Evolutionary conservation across 768 basidiomycete genomes (phyloP), one percentile per base, ranked within the genome.

Genomic region (Termitomyces sp.): DNA sequence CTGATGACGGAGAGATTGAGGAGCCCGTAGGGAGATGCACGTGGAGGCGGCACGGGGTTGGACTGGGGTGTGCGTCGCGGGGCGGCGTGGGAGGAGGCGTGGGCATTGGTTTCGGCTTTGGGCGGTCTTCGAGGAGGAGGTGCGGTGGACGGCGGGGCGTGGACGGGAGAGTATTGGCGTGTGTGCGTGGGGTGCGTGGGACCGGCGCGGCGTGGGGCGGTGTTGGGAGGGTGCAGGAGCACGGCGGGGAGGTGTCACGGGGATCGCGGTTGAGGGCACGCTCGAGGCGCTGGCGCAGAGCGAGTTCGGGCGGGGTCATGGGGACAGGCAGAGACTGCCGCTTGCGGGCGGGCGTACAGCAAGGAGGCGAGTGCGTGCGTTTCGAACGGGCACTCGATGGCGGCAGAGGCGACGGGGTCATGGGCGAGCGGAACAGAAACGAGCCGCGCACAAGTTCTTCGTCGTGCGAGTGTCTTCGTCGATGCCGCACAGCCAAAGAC

Each of bases 291-390:
- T 74, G 78, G 8, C 80, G 76, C 27, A 85, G 73, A 24, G 81
- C 84, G 46, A 80, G 80, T 64, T 80, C 82, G 55, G 81, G 84
- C 0, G 81, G 83, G 16, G 78, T 78, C 65, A 77, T 62, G 3
- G 68, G 53, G 6, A 18, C 36, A 37, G 57, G 63, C 30, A 61
- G 48, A 1, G 61, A 63, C 22, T 61, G 57, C 9, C 54, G 64
- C 42, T 62, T 65, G 20, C 57, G 31, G 0, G 58, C 24, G 4
- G 54, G 45, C 4, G 53, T 22, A 39, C 22, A 22, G 18, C 22
- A 11, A 1, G 52, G 27, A 6, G 51, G 47, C 41, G 54, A 55
- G 24, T 45, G 54, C 2, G 42, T 55, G 16, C 51, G 51, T 24
- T 52, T 52, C 16, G 36, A 20, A 3, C 6, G 24, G 12, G 22